Evolutionary conservation across 1,284 basidiomycete genomes (phyloP).

Genomic region (Ceratobasidium sp.): DNA sequence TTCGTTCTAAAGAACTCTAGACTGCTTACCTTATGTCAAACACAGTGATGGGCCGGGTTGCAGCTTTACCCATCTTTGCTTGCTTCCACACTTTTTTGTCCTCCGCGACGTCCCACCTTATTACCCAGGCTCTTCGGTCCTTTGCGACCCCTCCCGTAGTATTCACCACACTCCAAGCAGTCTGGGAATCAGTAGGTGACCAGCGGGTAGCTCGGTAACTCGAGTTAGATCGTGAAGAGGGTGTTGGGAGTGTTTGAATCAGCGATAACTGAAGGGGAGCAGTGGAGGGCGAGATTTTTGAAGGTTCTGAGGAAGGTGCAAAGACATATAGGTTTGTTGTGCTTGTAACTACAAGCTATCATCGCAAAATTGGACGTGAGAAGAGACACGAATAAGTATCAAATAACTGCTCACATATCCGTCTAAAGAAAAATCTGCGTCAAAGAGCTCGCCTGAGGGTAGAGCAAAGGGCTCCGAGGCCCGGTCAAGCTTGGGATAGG

Average conservation of each 20-base stretch:
- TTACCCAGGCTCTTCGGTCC: slow-evolving; percentile 28
- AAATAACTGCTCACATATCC: slow-evolving; percentile 57
- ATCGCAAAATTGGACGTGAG: background rate
- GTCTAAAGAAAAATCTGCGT: slow-evolving; percentile 66
- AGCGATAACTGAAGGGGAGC: slow-evolving; percentile 4
- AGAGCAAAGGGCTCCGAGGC: slow-evolving; percentile 57
- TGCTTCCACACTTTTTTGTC: slow-evolving; percentile 56
- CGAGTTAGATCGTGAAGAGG: slow-evolving; percentile 9
- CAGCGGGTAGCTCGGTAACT: slow-evolving; percentile 25
- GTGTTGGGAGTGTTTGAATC: slow-evolving; percentile 4
- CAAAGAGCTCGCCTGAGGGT: slow-evolving; percentile 75
- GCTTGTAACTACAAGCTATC: slow-evolving; percentile 43
- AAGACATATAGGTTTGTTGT: slow-evolving; percentile 43
- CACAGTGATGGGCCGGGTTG: slow-evolving; percentile 78
- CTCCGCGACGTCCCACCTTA: slow-evolving; percentile 45
- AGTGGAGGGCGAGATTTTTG: slow-evolving; percentile 21
- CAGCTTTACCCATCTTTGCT: slow-evolving; percentile 62
- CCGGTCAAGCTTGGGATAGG: slow-evolving; percentile 68
- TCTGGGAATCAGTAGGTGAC: slow-evolving; percentile 13
- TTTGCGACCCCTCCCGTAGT: slow-evolving; percentile 3
- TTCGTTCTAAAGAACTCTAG: background rate
- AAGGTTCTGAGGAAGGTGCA: slow-evolving; percentile 20
- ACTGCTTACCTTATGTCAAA: slow-evolving; percentile 81
- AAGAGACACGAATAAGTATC: background rate
- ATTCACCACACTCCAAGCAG: slow-evolving; percentile 30